phyloP scores from a whole-genome alignment of 2,329 filamentous ascomycete genomes.

The Hymenoscyphus fructigenus region DNA sequence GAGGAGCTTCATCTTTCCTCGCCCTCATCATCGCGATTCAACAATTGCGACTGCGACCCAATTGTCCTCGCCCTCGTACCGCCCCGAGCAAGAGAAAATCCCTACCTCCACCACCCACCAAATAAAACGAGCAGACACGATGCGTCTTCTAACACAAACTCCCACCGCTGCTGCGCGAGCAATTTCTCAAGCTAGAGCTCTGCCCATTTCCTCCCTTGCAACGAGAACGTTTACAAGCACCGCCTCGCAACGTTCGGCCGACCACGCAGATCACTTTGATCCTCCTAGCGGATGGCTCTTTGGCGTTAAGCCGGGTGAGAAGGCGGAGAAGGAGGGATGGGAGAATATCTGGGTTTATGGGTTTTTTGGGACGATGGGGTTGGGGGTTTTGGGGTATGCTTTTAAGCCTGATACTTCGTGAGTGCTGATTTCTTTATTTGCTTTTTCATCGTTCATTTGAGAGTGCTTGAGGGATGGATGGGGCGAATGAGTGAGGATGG shows the following conservation, averaged over 20 bases:
- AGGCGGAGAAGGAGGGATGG: constrained; percentile 95
- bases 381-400: constrained; percentile 78
- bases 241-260: neutral
- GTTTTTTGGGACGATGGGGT: constrained; percentile 73
- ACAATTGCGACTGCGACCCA: neutral
- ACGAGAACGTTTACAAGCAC: neutral
- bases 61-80: neutral
- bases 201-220: neutral
- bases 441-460: constrained; percentile 10
- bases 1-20: neutral
- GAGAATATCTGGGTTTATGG: constrained; percentile 84
- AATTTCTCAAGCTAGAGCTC: neutral
- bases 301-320: constrained; percentile 91
- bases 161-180: neutral
- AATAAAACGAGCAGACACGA: neutral
- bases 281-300: constrained; percentile 90
- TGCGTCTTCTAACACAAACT: constrained; percentile 7
- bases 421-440: constrained; percentile 46
- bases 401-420: constrained; percentile 99
- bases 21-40: neutral
- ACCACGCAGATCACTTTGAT: constrained; percentile 66
- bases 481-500: too few relatives aligned
- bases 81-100: neutral
- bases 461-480: too few relatives aligned
- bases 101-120: neutral